phyloP scores from a whole-genome alignment of 176 grass and related monocot genomes.

The Echinochloa phyllopogon region DNA sequence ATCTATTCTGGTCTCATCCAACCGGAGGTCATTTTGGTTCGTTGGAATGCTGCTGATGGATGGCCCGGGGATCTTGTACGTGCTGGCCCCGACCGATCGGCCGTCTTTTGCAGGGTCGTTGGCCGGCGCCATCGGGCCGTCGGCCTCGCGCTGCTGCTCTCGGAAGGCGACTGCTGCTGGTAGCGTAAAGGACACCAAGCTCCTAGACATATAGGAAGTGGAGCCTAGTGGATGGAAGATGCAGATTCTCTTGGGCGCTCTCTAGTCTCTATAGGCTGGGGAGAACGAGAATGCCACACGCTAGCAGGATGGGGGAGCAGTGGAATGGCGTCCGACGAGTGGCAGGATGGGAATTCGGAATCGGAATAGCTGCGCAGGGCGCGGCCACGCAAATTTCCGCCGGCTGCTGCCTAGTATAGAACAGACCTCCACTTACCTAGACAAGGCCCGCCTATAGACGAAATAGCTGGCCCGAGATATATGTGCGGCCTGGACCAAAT shows the following conservation, averaged over 20 bases:
- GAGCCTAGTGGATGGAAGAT: not conserved
- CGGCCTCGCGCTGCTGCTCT: not conserved
- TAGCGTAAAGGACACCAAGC: not conserved
- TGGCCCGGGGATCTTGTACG: not conserved
- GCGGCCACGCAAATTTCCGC: no score
- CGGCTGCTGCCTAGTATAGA: no score
- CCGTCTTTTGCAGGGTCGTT: conserved; percentile 21
- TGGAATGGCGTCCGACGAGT: not conserved
- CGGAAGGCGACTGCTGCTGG: not conserved
- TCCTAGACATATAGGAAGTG: not conserved
- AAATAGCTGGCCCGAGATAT: no score
- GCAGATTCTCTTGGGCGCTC: no score
- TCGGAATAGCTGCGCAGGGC: no score
- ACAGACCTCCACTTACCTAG: no score
- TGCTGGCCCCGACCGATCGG: not conserved
- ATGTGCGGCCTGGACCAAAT: no score
- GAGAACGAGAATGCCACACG: not conserved
- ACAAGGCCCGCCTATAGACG: no score
- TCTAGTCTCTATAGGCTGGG: not conserved
- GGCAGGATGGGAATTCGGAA: no score
- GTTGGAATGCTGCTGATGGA: not conserved
- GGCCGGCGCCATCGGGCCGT: not conserved
- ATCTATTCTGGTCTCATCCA: no score
- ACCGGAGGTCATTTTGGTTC: no score
- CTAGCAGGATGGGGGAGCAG: not conserved